A percentile compares a stretch with the other conserved stretches of the same genome.
Conservation (phyloP, 2,329 filamentous ascomycete species). For the Stachybotrys echinatus region DNA sequence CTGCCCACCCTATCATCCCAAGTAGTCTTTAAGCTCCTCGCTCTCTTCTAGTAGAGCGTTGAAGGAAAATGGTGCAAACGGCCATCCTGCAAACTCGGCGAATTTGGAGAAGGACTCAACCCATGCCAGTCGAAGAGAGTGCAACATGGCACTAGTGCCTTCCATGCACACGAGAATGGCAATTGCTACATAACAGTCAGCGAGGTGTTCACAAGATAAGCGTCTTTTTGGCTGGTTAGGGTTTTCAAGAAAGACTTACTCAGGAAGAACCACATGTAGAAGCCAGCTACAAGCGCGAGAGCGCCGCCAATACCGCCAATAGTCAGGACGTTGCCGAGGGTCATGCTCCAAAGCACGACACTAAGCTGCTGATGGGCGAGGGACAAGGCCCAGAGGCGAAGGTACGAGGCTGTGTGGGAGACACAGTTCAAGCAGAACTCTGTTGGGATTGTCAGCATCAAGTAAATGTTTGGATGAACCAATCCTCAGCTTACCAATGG, state of each 20-base stretch:
- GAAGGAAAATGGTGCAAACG: conserved; percentile 89
- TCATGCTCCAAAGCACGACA: conserved; percentile 96
- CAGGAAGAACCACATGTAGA: conserved; percentile 89
- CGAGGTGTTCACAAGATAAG: background rate
- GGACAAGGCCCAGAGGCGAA: conserved; percentile 95
- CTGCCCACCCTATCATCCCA: conserved; percentile 32
- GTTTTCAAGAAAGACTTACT: conserved; percentile 29
- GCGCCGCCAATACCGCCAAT: conserved; percentile 64
- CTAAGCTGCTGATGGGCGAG: conserved; percentile 97
- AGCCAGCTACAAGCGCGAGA: conserved; percentile 74
- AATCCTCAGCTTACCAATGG: conserved; percentile 66
- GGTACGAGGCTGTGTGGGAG: conserved; percentile 96
- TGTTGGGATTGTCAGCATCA: conserved; percentile 33
- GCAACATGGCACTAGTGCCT: conserved; percentile 92
- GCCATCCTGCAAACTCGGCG: conserved; percentile 83
- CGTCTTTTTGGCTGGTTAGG: too few species aligned
- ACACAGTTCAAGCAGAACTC: conserved; percentile 99
- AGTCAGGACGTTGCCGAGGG: conserved; percentile 69
- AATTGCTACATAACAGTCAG: conserved; percentile 30
- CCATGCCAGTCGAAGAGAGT: conserved; percentile 88
- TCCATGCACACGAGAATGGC: conserved; percentile 87
- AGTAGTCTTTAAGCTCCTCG: conserved; percentile 52
- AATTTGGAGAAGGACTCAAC: conserved; percentile 98
- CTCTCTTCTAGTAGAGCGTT: conserved; percentile 80
- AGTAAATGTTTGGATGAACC: background rate